Evolutionary conservation across 179 eudicot species (phyloP), one percentile per base, ranked within the genome.

Genomic region (Carnegiea gigantea): DNA sequence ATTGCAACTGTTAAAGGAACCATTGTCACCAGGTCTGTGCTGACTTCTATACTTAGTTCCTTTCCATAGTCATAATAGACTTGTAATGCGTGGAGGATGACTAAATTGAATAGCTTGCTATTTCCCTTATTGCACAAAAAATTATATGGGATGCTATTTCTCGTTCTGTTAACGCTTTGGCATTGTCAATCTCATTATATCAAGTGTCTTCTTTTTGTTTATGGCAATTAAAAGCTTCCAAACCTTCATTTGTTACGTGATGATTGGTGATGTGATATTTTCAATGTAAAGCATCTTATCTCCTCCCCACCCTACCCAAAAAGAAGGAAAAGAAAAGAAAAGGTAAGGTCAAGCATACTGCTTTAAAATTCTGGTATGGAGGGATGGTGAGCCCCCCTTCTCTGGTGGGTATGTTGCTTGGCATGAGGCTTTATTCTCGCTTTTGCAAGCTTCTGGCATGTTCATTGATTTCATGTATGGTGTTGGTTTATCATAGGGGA

Each of bases 1-100:
- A 86, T 93, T 80, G 93, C 99, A 82, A 88, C 83, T 84, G 94
- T 89, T 75, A 80, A 85, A 80, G 99, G 99, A 89, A 90, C 84
- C 87, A 89, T 96, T 20, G 78, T 76, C 79, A 83, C 91, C 26
- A 78, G 97, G 99, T 96, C 81, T 79, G 93, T 86, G 77, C 84
- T 83, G 51, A 62, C 86, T 83, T 70, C 72, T 74, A 15, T 36
- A 48, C 64, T 40, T 40, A 40, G 44, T 40, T 1, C 44, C 44
- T 40, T 72, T 23, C 30, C 28, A 23, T 62, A 28, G 68, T 62
- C 10, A 23, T 62, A n/a, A 9, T 59, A 54, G 49, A 6, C 44
- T 72, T 28, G 36, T 71, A 28, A 21, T 77, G 70, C 74, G n/a
- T 53, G n/a, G 14, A 18, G 30, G 20, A 70, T 70, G 46, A 18